Conservation (phyloP, 768 basidiomycete species). For the Agaricus subrufescens region DNA sequence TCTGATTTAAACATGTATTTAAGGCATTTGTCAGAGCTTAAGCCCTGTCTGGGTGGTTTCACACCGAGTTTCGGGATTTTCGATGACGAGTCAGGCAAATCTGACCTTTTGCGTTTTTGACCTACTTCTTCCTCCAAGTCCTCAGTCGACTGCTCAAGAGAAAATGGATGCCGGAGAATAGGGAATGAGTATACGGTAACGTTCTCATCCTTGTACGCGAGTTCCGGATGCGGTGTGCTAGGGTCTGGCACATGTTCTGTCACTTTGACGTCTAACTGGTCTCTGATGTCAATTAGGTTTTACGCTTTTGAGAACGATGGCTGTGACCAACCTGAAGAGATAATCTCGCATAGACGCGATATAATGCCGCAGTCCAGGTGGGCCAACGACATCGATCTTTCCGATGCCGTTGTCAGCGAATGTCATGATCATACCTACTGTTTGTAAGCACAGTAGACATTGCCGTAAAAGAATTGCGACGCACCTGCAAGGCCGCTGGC, state of each 20-base stretch:
- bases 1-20: constrained; percentile 5
- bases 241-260: constrained; percentile 24
- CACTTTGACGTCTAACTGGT: constrained; percentile 43
- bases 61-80: constrained; percentile 25
- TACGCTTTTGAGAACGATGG: not conserved
- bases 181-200: constrained; percentile 63
- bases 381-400: constrained; percentile 62
- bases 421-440: constrained; percentile 70
- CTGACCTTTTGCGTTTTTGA: constrained; percentile 42
- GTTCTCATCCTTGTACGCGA: constrained; percentile 51
- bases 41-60: not conserved
- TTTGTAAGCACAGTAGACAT: not conserved
- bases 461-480: constrained; percentile 8
- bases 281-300: constrained; percentile 29
- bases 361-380: constrained; percentile 65
- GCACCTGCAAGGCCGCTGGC: constrained; percentile 72
- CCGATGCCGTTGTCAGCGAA: constrained; percentile 66
- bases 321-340: constrained; percentile 50
- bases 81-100: constrained; percentile 30
- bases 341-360: constrained; percentile 69
- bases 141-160: not conserved
- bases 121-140: constrained; percentile 16
- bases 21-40: not conserved
- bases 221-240: constrained; percentile 3
- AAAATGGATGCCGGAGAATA: constrained; percentile 18